These are phyloP conservation scores for Mortierella sp. DNA, from an alignment of 371 early-diverging fungal genomes.

Conservation along the genomic window DNA sequence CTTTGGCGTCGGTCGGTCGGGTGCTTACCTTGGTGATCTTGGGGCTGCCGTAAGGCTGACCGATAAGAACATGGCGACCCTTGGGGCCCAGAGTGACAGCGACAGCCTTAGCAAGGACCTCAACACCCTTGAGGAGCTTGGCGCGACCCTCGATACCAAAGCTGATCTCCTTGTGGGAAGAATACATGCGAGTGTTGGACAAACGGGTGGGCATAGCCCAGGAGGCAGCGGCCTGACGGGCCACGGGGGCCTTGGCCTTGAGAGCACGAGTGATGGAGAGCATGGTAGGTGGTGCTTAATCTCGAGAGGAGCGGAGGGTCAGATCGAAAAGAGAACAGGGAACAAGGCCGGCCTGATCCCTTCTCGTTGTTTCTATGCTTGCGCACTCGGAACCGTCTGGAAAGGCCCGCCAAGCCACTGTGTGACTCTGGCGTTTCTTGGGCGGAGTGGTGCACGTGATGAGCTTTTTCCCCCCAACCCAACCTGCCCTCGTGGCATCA, in stretches of 20 bases:
- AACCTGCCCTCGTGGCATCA: neutral
- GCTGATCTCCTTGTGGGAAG: constrained; percentile 93
- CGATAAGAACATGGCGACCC: constrained; percentile 98
- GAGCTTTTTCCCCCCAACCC: no score
- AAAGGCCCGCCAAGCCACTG: constrained; percentile 10
- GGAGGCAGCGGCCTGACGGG: constrained; percentile 30
- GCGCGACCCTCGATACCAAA: constrained; percentile 97
- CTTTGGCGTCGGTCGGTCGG: no score
- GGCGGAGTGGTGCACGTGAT: no score
- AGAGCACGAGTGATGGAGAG: constrained; percentile 54
- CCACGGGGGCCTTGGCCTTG: constrained; percentile 52
- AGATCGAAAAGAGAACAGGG: constrained; percentile 22
- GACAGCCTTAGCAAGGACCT: constrained; percentile 96
- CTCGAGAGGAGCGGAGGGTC: constrained; percentile 3
- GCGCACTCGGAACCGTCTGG: neutral
- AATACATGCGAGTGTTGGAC: constrained; percentile 72
- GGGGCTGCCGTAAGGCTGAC: constrained; percentile 96
- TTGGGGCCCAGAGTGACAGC: constrained; percentile 98
- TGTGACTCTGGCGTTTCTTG: no score
- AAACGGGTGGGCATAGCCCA: constrained; percentile 42
- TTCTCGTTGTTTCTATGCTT: neutral
- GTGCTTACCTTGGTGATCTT: constrained; percentile 91
- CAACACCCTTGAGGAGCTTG: constrained; percentile 92
- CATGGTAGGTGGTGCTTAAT: constrained; percentile 17
- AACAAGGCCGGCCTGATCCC: neutral